These are phyloP conservation scores for Daedaleopsis nitida DNA, from an alignment of 768 basidiomycete species.

Conservation along the genomic window DNA sequence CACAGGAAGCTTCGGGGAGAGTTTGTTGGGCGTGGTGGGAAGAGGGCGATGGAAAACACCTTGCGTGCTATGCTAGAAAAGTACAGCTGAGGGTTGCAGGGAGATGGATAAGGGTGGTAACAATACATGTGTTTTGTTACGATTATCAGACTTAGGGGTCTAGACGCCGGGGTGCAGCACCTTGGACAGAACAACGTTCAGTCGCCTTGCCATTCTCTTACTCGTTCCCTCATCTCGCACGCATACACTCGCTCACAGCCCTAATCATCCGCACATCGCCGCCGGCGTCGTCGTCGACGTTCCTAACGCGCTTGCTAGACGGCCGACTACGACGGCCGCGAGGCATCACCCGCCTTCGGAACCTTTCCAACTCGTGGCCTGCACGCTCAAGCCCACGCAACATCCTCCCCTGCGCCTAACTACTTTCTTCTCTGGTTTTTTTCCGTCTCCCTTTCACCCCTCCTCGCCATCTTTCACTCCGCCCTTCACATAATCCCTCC, in stretches of 20 bases:
- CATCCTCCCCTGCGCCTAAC: constrained; percentile 31
- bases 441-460: constrained; percentile 25
- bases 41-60: too few species aligned
- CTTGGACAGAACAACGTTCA: neutral
- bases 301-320: neutral
- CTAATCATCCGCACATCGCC: constrained; percentile 15
- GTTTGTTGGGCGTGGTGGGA: too few species aligned
- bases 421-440: constrained; percentile 25
- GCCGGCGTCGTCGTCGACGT: neutral
- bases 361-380: constrained; percentile 39
- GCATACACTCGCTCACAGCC: constrained; percentile 10
- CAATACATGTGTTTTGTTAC: neutral
- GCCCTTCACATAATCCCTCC: constrained; percentile 21
- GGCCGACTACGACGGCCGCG: neutral
- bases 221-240: neutral
- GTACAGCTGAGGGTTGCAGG: neutral
- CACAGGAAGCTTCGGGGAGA: too few species aligned
- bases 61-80: neutral
- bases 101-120: neutral
- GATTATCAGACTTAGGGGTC: neutral
- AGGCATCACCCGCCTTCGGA: constrained; percentile 15
- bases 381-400: constrained; percentile 35
- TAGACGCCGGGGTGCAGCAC: neutral
- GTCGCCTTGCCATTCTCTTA: neutral
- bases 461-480: constrained; percentile 25